Evolutionary conservation across 768 basidiomycete genomes (phyloP), one percentile per base, ranked within the genome.

Genomic region (Rhodosporidiobolus odoratus): DNA sequence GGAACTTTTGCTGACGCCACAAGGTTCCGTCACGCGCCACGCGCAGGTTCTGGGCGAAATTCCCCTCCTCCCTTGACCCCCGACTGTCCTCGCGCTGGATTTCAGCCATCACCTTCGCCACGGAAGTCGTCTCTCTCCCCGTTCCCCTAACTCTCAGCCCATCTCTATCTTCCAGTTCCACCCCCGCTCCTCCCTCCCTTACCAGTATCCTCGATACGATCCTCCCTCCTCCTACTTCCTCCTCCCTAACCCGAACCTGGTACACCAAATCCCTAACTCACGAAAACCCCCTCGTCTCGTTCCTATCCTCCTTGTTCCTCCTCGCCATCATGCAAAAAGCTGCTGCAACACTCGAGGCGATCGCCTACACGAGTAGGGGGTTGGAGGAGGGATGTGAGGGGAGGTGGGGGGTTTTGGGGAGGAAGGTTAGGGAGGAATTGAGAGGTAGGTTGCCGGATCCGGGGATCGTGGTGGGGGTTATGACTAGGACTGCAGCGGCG

Each of bases 71-170:
- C 0, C 83, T 94, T 8, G 92, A 95, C 75, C 91, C 92, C 0
- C 86, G 92, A 4, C 84, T 93, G 9, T 90, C 90, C 0, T 89
- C 89, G 0, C 89, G 88, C 77, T 98, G 95, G 93, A 87, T 97
- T 40, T 86, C 89, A 0, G 95, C 92, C 67, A 87, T 96, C 73
- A 83, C 90, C 8, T 89, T 93, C 77, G 86, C 91, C 48, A 90
- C 88, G 4, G 83, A 83, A 13, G 84, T 97, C 62, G 83, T 96
- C 60, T 88, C 89, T 1, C 84, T 92, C 0, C 86, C 90, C 0
- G 80, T 92, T 3, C 58, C 73, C 54, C 68, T 63, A 41, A 17
- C 50, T 41, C 63, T 52, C 34, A 77, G 35, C 78, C 30, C 50
- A 48, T 38, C 69, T 10, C 35, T 43, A 17, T 13, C 23, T 23